Evolutionary conservation across 176 grass and related monocot genomes (phyloP), one percentile per base, ranked within the genome.

Genomic region (Oryza punctata): DNA sequence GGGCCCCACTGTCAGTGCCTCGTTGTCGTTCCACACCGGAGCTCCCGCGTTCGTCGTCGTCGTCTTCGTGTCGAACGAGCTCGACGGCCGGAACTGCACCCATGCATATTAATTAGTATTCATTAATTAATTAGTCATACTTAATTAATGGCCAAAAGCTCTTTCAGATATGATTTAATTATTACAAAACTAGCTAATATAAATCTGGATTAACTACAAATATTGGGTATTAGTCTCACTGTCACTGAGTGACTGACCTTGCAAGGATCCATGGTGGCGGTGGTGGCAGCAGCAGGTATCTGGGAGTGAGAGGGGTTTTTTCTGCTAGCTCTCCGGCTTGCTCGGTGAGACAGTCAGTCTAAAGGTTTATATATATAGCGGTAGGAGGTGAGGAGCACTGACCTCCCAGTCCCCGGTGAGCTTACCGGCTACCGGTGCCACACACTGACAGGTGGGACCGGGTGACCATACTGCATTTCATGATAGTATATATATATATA

Each of bases 1-100:
- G 0, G 85, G 15, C 5, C 94, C 94, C 15, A 97, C 94, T 1
- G 94, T 97, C 35, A 97, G 94, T 1, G 94, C 91, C 78, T 94
- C 89, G 81, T 97, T 94, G 86, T 97, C 94, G 79, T 94, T 97
- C 94, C 94, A 97, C 25, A 97, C 94, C 0, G 94, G 94, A 0
- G 54, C 92, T 0, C 94, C 94, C 1, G 92, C 94, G 66, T 97
- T 97, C n/a, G 94, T 97, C 63, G 94, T 94, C 43, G 90, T 94
- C 32, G 90, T 90, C 69, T 33, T 71, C 46, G 88, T 87, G 83
- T 97, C 94, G 47, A 90, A 90, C 14, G 18, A 16, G 84, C 92
- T 97, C 67, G 94, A 94, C 72, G 94, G 94, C 13, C 94, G 94
- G 74, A 94, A 89, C 94, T 97, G 77, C 3, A 21, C 0, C 1